Conservation (phyloP, 164 flowering plant species). For the Tetracentron sinense region DNA sequence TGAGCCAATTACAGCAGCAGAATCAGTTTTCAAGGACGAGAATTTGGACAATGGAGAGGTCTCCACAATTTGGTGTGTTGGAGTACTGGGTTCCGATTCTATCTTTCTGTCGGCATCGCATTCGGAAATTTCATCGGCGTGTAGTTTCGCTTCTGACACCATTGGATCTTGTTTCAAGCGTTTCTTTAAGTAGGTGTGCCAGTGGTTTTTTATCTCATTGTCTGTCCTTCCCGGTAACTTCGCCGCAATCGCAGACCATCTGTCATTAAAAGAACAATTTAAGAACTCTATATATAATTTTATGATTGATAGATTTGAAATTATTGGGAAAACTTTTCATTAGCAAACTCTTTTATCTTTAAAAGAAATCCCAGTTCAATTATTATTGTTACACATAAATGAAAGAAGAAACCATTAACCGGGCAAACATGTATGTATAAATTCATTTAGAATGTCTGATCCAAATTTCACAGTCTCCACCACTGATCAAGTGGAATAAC, state of each 20-base stretch:
- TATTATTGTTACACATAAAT: too few relatives aligned
- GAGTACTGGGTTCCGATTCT: neutral
- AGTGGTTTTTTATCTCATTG: constrained; percentile 8
- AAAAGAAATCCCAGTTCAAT: neutral
- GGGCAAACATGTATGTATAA: neutral
- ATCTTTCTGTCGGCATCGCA: neutral
- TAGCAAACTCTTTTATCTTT: neutral
- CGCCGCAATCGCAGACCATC: constrained; percentile 5
- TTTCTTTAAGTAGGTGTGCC: constrained; percentile 13
- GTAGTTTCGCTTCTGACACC: neutral
- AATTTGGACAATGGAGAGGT: neutral
- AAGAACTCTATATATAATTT: neutral
- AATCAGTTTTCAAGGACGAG: neutral
- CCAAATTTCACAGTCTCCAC: neutral
- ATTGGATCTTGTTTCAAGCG: neutral
- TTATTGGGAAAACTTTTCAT: too few relatives aligned
- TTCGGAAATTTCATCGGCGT: neutral
- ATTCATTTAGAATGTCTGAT: neutral
- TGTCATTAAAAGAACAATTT: neutral
- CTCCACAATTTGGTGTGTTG: neutral
- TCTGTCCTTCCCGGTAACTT: constrained; percentile 1
- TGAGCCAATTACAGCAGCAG: neutral
- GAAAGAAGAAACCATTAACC: neutral
- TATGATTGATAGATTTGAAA: neutral
- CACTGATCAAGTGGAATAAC: neutral